A percentile compares a stretch with the other conserved stretches of the same genome.
These are phyloP conservation scores for Suhomyces pyralidae DNA, from an alignment of 805 yeast species.

Conservation along the genomic window DNA sequence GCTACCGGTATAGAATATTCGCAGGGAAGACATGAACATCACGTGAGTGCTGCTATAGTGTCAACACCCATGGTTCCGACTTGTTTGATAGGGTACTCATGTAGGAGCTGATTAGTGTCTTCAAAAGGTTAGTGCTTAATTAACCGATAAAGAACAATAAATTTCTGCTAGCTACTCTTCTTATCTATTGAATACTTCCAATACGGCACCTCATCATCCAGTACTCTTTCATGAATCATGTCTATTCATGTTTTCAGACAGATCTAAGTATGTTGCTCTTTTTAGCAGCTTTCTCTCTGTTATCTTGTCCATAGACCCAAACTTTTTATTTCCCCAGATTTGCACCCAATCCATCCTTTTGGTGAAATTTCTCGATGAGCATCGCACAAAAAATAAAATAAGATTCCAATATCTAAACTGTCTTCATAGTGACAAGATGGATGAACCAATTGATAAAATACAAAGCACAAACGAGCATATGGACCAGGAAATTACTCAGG, in stretches of 20 bases:
- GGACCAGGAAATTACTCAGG: neutral
- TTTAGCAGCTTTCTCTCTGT: neutral
- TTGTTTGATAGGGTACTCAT: too few species aligned
- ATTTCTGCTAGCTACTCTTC: too few species aligned
- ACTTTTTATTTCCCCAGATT: neutral
- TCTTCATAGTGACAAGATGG: neutral
- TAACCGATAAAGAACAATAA: too few species aligned
- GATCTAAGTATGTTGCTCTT: neutral
- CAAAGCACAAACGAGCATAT: neutral
- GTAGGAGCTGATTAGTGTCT: neutral
- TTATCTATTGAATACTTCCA: too few species aligned
- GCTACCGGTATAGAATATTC: neutral
- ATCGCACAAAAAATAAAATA: constrained; percentile 1
- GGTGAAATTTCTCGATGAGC: constrained; percentile 3
- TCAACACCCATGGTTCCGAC: neutral
- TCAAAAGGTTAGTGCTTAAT: neutral
- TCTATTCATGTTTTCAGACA: neutral
- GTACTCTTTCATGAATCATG: neutral
- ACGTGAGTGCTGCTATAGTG: neutral
- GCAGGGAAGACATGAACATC: neutral
- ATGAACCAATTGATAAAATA: neutral
- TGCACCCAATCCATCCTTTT: neutral
- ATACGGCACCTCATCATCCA: too few species aligned
- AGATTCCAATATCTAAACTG: neutral
- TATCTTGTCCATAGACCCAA: neutral